A percentile compares a stretch with the other conserved stretches of the same genome.
These are phyloP conservation scores for Leptographium galeiforme DNA, from an alignment of 2,329 filamentous ascomycete species.

Conservation along the genomic window DNA sequence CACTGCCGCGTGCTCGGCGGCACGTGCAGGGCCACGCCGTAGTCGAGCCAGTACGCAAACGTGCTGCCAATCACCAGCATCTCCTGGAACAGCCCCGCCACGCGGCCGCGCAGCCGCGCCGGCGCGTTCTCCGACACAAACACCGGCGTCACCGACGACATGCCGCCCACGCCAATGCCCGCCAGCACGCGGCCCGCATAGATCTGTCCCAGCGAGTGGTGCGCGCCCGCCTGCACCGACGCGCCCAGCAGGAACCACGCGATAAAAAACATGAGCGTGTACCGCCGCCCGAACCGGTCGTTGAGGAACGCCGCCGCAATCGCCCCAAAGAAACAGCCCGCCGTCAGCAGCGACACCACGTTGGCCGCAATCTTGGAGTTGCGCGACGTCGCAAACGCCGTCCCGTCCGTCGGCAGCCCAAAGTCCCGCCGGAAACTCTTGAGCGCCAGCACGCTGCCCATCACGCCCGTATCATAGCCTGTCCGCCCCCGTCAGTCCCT, in stretches of 20 bases:
- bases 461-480: conserved; percentile 2
- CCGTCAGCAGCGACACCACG: conserved; percentile 1
- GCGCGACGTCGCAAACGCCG: conserved; percentile 40
- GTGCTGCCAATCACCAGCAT: conserved; percentile 30
- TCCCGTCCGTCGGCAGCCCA: conserved; percentile 1
- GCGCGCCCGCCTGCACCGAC: conserved; percentile 3
- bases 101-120: conserved; percentile 27
- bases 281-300: conserved; percentile 3
- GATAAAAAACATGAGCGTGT: conserved; percentile 2
- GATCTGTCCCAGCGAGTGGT: conserved; percentile 12
- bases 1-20: conserved; percentile 26
- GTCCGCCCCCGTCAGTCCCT: neutral
- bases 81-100: conserved; percentile 30
- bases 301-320: neutral
- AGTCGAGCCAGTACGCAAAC: conserved; percentile 29
- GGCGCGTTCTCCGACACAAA: conserved; percentile 33
- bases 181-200: conserved; percentile 23
- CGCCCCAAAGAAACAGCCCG: neutral
- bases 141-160: conserved; percentile 29
- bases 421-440: neutral
- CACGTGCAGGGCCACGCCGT: conserved; percentile 26
- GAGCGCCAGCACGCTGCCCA: conserved; percentile 3
- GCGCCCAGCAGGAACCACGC: conserved; percentile 5
- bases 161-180: conserved; percentile 22
- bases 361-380: conserved; percentile 11